Evolutionary conservation across 352 stramenopile genomes (phyloP).

Genomic region (Globisporangium cystogenes): DNA sequence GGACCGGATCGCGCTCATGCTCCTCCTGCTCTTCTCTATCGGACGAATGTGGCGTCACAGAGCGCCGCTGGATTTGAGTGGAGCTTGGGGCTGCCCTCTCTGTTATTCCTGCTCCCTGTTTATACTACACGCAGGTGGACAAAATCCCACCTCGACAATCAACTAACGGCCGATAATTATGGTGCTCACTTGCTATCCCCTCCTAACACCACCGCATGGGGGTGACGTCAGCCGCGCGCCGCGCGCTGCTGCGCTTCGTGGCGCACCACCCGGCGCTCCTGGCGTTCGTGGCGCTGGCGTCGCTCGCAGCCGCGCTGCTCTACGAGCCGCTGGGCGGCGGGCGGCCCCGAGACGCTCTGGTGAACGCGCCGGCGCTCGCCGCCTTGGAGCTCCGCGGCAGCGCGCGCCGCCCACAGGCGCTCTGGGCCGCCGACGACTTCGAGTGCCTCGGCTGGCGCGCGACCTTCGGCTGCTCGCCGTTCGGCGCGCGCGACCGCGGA

Average conservation of each 20-base stretch:
- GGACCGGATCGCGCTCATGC: constrained; percentile 22
- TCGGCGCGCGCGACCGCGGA: constrained; percentile 32
- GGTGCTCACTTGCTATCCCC: too few species aligned
- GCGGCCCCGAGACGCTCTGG: constrained; percentile 29
- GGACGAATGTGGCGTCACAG: neutral
- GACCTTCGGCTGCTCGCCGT: constrained; percentile 58
- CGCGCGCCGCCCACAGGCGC: constrained; percentile 6
- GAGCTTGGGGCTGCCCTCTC: neutral
- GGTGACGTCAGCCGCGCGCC: neutral
- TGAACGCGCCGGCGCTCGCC: constrained; percentile 37
- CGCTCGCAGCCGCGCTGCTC: constrained; percentile 37
- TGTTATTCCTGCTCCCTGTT: neutral
- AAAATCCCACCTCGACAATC: neutral
- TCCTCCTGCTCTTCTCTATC: neutral
- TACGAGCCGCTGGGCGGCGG: constrained; percentile 56
- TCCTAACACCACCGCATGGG: neutral
- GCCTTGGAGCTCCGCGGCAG: constrained; percentile 28
- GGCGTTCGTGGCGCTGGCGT: constrained; percentile 27
- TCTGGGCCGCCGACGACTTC: constrained; percentile 59
- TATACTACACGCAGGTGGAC: neutral
- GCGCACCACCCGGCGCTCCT: constrained; percentile 35
- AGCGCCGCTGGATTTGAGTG: neutral
- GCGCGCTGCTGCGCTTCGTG: constrained; percentile 22
- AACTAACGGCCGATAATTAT: too few species aligned
- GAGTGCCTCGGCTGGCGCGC: constrained; percentile 72